Base-by-base conservation (phyloP, 176 grass and related monocot species). In the Triticum timopheevii region DNA sequence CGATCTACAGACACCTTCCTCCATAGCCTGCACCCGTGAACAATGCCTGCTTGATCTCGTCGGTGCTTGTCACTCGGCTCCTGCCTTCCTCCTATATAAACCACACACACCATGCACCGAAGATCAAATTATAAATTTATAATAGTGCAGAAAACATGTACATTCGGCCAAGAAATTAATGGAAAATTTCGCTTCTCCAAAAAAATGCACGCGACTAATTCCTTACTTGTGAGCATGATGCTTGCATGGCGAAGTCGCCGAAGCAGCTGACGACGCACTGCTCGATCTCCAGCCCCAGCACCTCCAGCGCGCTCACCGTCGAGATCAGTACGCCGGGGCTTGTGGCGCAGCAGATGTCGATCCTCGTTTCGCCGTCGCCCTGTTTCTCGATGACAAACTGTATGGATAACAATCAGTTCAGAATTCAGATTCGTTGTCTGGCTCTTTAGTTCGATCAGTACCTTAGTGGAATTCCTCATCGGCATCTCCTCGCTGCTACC, bases 201-300 rank as follows among this genome's bases (percentile, higher is more conserved):
- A 54, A 50, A 54, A 54, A 2, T 1, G 2, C 1, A 54, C 50
- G 16, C 7, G 72, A 31, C 12, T 17, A 6, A 67, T 58, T 27
- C 20, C 81, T 87, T 87, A 97, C 92, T 71, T 90, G 85, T 77
- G 83, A 86, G 86, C 94, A 94, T 73, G 92, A 92, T 76, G 90
- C 94, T 30, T 92, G 92, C 94, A 97, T 92, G 39, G n/a, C 83
- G 52, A 97, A 97, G 80, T 97, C 94, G 71, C 83, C 80, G 92
- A 97, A 97, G 86, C 92, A 97, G 80, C 94, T 97, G 30, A 87
- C 72, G 8, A 92, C 90, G 77, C 94, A 97, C 83, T 94, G 94
- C 73, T 94, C 86, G 33, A 97, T 97, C 78, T 89, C 90, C 73
- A 94, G 67, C 8, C 92, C 92, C 65, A 94, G 77, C 69, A 74